Base-by-base conservation (phyloP, 1,284 basidiomycete species). In the Pyrrhoderma noxium region DNA sequence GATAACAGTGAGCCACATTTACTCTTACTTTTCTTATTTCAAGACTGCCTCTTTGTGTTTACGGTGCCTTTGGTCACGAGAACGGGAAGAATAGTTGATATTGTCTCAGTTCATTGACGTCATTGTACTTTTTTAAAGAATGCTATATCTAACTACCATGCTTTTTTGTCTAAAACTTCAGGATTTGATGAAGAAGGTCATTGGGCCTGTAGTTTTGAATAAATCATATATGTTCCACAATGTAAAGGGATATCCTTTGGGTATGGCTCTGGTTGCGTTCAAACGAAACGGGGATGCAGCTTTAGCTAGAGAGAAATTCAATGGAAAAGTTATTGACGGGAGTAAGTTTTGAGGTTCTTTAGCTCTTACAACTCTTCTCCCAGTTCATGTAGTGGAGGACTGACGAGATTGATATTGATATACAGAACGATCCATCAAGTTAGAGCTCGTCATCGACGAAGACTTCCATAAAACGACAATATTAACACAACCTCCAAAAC, bases 311-410 rank as follows among this genome's bases (percentile, higher is more conserved):
- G 60, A 66, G 27, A 85, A 82, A 65, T 88, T 85, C 61, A 71
- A 88, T 58, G 81, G 82, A 44, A 85, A 85, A 66, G 75, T 85
- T 51, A 76, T 88, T 14, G 85, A 88, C 61, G 81, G 80, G 52
- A 76, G 85, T 88, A 57, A 70, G 84, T 77, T 1, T 51, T 31
- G 40, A 54, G 23, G 38, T 53, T 27, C 8, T 14, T 1, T 19
- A 7, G 21, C 39, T 8, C 8, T 23, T 44, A 19, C 42, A 7
- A 44, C 31, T 45, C 22, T 37, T 13, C 41, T 23, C 14, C 2
- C 14, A 5, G n/a, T 46, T 37, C 25, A 45, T 50, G n/a, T 3
- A 34, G 34, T 41, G 7, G 27, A 23, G 36, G 16, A 31, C 44
- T 25, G 16, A 18, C 13, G 21, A 48, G 19, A 40, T 23, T n/a